These are phyloP conservation scores for Pichia scutulata DNA, from an alignment of 805 yeast species.

Conservation along the genomic window DNA sequence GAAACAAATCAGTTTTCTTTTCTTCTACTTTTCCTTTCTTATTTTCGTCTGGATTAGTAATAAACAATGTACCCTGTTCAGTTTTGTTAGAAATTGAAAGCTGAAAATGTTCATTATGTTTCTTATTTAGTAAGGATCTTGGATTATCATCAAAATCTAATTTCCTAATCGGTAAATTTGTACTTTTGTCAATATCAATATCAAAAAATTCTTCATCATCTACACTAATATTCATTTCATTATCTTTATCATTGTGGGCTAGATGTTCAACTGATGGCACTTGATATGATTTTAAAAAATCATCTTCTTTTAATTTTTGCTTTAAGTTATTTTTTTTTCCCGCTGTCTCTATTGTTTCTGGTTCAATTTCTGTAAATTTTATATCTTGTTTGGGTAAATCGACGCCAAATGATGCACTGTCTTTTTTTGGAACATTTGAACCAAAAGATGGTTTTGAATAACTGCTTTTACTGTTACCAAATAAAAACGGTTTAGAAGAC, in stretches of 20 bases:
- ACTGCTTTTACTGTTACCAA: not conserved
- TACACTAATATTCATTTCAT: slow-evolving; percentile 7
- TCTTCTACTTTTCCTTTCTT: slow-evolving; percentile 3
- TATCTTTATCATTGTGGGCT: not conserved
- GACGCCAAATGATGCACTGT: not conserved
- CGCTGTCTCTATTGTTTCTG: not conserved
- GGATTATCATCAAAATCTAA: slow-evolving; percentile 30
- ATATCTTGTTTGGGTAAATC: not conserved
- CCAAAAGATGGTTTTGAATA: not conserved
- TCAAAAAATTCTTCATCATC: slow-evolving; percentile 8
- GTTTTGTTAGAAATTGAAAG: slow-evolving; percentile 41
- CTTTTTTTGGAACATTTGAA: not conserved
- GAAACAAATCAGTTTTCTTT: slow-evolving; percentile 35
- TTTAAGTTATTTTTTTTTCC: not conserved
- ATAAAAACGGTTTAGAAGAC: not conserved
- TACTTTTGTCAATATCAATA: slow-evolving; percentile 18
- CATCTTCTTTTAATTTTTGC: slow-evolving; percentile 1
- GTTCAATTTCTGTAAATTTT: not conserved
- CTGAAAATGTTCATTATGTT: slow-evolving; percentile 27
- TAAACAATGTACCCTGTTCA: slow-evolving; percentile 34
- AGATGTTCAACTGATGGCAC: slow-evolving; percentile 3
- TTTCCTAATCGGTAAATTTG: slow-evolving; percentile 24
- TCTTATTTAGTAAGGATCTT: slow-evolving; percentile 27
- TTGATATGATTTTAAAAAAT: slow-evolving; percentile 1
- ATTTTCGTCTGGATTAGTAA: slow-evolving; percentile 18